Base-by-base conservation (phyloP, 2,329 filamentous ascomycete species). In the Colletotrichum sp. region DNA sequence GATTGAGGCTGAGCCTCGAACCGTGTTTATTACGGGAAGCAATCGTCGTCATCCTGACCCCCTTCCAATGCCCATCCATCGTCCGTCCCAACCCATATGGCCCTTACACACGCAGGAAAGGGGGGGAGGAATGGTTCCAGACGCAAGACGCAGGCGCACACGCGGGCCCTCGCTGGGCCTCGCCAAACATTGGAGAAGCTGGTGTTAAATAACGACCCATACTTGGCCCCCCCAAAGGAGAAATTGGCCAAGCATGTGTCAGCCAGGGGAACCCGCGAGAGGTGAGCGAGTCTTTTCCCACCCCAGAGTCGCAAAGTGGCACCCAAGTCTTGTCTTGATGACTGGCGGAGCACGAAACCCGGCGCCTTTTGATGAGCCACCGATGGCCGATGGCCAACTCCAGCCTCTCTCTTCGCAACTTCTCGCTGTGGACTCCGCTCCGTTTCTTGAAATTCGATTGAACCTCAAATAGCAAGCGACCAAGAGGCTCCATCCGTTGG, bases 211-310 rank as follows among this genome's bases (percentile, higher is more conserved):
- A 75, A 69, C 58, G 73, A 73, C 62, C 73, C 69, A 75, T 75
- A 68, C 73, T 75, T 69, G 73, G 73, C 69, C 61, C 69, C 56
- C 73, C 62, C 30, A 34, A 43, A 72, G n/a, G 69, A 75, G 73
- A 75, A 69, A 75, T 75, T 75, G 73, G 69, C 73, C 73, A 75
- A 75, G 73, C 59, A 69, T 69, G 63, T 69, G 63, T 30, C 58
- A 73, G 43, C 69, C 63, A 69, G 63, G 63, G 73, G 63, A 34
- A 59, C 14, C 18, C 69, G 56, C 58, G 69, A 71, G 59, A 67
- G 18, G 63, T 32, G 43, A 48, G 43, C 43, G 18, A 13, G 43
- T 48, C 43, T 48, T 48, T 21, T 21, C 43, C 43, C 36, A 38
- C 43, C 43, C 43, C 43, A 48, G 34, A 63, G 63, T 28, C 68